Percentiles rank a stretch among this genome's conserved stretches.
phyloP scores from a whole-genome alignment of 116 monocot genomes.

The Zostera marina region DNA sequence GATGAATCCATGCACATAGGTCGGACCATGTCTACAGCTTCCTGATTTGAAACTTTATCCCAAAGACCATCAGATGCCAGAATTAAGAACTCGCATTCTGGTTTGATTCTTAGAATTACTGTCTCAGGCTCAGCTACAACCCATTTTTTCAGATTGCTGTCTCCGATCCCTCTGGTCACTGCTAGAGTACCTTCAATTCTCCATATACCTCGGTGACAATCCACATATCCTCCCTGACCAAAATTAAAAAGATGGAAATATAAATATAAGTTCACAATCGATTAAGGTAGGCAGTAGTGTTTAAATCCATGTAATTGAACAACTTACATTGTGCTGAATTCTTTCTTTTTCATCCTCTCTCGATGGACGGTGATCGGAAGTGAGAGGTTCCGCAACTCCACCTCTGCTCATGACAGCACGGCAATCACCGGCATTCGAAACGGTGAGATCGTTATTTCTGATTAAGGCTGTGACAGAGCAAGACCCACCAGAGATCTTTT shows the following conservation, averaged over 20 bases:
- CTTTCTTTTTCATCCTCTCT: slow-evolving; percentile 62
- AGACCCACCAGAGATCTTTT: slow-evolving; percentile 41
- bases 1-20: slow-evolving; percentile 17
- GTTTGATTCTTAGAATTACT: slow-evolving; percentile 26
- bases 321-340: slow-evolving; percentile 74
- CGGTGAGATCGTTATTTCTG: slow-evolving; percentile 41
- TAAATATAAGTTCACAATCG: too few relatives aligned
- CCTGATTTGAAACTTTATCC: slow-evolving; percentile 79
- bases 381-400: slow-evolving; percentile 63
- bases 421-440: slow-evolving; percentile 91
- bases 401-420: slow-evolving; percentile 66
- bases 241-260: too few relatives aligned
- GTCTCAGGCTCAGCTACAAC: slow-evolving; percentile 81
- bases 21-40: slow-evolving; percentile 40
- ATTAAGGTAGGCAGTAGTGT: too few relatives aligned
- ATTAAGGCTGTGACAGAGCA: slow-evolving; percentile 81
- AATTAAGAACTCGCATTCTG: slow-evolving; percentile 73
- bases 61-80: slow-evolving; percentile 93
- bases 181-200: slow-evolving; percentile 78
- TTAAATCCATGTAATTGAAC: too few relatives aligned
- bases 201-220: slow-evolving; percentile 49
- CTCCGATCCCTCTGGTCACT: slow-evolving; percentile 86
- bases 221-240: slow-evolving; percentile 83
- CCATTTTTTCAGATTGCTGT: slow-evolving; percentile 74
- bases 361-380: slow-evolving; percentile 67